Conservation (phyloP, 1,284 basidiomycete genomes). For the Moesziomyces parantarcticus region DNA sequence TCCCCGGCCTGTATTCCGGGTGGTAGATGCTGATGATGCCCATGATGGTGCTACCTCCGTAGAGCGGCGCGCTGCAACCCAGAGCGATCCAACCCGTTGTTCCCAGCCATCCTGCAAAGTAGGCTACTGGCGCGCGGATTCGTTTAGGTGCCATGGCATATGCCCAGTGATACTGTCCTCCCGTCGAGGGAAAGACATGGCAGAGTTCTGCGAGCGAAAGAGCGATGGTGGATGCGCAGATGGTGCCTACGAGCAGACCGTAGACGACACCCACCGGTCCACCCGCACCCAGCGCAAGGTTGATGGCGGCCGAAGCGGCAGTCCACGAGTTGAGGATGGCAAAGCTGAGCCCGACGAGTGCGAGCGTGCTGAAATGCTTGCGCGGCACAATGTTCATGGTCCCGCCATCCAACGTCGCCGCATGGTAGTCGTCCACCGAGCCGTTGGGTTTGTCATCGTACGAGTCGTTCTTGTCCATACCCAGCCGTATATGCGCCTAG, state of each 20-base stretch:
- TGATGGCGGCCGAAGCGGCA: conserved; percentile 33
- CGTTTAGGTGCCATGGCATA: conserved; percentile 25
- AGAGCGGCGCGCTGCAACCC: conserved; percentile 33
- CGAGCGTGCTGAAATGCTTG: conserved; percentile 42
- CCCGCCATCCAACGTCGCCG: conserved; percentile 5
- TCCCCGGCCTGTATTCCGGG: conserved; percentile 11
- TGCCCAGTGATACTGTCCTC: conserved; percentile 49
- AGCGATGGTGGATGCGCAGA: conserved; percentile 31
- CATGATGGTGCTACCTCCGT: conserved; percentile 19
- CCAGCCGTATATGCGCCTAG: too few species aligned
- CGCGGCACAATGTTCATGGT: conserved; percentile 6
- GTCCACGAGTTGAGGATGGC: conserved; percentile 50
- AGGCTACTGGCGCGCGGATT: conserved; percentile 15
- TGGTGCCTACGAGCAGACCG: conserved; percentile 31
- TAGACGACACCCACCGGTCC: conserved; percentile 37
- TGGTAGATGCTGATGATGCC: conserved; percentile 28
- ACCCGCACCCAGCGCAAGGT: conserved; percentile 32
- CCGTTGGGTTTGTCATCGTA: conserved; percentile 21
- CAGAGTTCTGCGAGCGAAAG: conserved; percentile 41
- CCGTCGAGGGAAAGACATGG: conserved; percentile 35
- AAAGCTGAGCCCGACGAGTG: conserved; percentile 43
- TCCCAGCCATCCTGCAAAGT: conserved; percentile 37
- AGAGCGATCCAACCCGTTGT: conserved; percentile 43
- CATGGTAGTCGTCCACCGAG: conserved; percentile 11
- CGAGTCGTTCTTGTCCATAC: too few species aligned